Conservation (phyloP, 2,329 filamentous ascomycete species). For the Anthostomella pinea region DNA sequence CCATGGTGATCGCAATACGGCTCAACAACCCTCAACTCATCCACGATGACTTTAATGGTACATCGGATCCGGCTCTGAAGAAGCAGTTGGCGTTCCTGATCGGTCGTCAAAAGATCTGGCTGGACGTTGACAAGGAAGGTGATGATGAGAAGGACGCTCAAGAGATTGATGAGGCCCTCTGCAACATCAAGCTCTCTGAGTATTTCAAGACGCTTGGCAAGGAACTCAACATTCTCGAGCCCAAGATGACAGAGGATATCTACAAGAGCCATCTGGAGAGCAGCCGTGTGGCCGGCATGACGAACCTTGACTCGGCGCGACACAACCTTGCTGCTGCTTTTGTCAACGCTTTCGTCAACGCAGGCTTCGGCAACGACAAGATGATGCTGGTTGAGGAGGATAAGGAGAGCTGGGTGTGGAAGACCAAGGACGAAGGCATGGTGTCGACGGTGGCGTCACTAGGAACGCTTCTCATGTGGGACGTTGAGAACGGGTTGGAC, state of each 20-base stretch:
- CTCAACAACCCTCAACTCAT: slow-evolving; percentile 86
- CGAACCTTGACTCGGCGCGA: slow-evolving; percentile 90
- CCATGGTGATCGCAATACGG: slow-evolving; percentile 89
- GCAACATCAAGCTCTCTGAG: slow-evolving; percentile 83
- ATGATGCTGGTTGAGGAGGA: slow-evolving; percentile 92
- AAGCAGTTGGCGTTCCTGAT: slow-evolving; percentile 94
- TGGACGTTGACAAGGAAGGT: slow-evolving; percentile 61
- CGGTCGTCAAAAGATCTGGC: slow-evolving; percentile 82
- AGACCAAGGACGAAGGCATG: slow-evolving; percentile 98
- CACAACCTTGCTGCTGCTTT: slow-evolving; percentile 96
- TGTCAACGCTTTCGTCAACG: slow-evolving; percentile 96
- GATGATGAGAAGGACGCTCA: slow-evolving; percentile 67
- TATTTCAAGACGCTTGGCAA: slow-evolving; percentile 94
- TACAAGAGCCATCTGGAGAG: slow-evolving; percentile 99
- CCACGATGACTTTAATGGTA: slow-evolving; percentile 73
- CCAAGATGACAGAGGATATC: slow-evolving; percentile 96
- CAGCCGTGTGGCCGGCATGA: slow-evolving; percentile 86
- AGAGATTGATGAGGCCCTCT: slow-evolving; percentile 77
- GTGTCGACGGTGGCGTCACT: slow-evolving; percentile 92
- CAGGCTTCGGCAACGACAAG: slow-evolving; percentile 93
- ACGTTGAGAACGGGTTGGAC: slow-evolving; percentile 86
- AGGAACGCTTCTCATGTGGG: slow-evolving; percentile 89
- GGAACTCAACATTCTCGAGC: slow-evolving; percentile 94
- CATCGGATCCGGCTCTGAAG: slow-evolving; percentile 77
- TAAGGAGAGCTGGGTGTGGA: slow-evolving; percentile 96